These are phyloP conservation scores for Willaertia magna DNA, from an alignment of 208 protist species.

Conservation along the genomic window DNA sequence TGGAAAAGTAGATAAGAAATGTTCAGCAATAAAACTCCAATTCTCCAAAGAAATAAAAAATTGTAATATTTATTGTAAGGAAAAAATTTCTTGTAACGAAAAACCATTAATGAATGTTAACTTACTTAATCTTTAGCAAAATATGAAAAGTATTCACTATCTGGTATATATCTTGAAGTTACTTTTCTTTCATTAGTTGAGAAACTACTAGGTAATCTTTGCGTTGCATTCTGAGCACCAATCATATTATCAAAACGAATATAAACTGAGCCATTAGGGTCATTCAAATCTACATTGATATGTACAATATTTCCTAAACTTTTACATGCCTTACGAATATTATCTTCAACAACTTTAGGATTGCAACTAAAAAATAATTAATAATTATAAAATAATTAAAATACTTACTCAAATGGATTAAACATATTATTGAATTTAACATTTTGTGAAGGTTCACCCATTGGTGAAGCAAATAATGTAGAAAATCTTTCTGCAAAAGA, in stretches of 20 bases:
- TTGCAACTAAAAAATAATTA: not conserved
- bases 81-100: no score
- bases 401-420: not conserved
- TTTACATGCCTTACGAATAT: not conserved
- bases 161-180: no score
- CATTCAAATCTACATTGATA: not conserved
- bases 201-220: not conserved
- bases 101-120: no score
- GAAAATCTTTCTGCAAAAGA: not conserved
- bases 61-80: no score
- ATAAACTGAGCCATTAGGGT: not conserved
- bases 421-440: not conserved
- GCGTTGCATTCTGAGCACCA: not conserved
- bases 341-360: not conserved
- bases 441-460: not conserved
- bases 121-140: no score
- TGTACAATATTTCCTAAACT: not conserved
- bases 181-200: no score
- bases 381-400: not conserved
- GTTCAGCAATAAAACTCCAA: no score
- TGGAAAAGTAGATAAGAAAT: no score
- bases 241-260: not conserved
- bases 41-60: no score
- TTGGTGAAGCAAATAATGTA: not conserved
- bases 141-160: no score